These are phyloP conservation scores for Tolypocladium sp. DNA, from an alignment of 2,329 filamentous ascomycete species.

Conservation along the genomic window DNA sequence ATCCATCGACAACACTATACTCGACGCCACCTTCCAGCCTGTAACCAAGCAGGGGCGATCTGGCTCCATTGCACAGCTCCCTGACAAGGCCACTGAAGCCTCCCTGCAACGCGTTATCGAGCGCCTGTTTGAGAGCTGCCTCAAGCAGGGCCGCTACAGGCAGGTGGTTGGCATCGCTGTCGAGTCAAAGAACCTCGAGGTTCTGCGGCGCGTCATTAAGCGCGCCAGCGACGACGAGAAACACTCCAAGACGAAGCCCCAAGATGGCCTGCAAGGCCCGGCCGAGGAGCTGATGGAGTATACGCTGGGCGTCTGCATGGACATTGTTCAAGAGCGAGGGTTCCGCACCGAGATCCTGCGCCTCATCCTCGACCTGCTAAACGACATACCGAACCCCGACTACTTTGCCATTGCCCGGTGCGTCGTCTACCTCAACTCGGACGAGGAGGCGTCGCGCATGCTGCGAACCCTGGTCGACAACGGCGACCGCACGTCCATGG, in stretches of 20 bases:
- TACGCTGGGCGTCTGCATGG: constrained; percentile 91
- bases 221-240: constrained; percentile 83
- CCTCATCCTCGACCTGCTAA: constrained; percentile 90
- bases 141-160: constrained; percentile 76
- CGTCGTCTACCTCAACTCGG: constrained; percentile 88
- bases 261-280: constrained; percentile 42
- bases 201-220: constrained; percentile 78
- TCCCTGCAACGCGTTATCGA: constrained; percentile 79
- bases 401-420: constrained; percentile 98
- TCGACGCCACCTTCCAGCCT: constrained; percentile 49
- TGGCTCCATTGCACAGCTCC: constrained; percentile 54
- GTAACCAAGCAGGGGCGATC: constrained; percentile 43
- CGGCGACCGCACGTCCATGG: constrained; percentile 67
- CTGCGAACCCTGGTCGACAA: constrained; percentile 73
- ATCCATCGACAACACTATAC: constrained; percentile 54
- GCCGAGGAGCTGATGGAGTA: constrained; percentile 97
- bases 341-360: constrained; percentile 78
- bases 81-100: constrained; percentile 62
- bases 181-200: constrained; percentile 84
- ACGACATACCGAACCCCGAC: constrained; percentile 83
- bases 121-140: constrained; percentile 83
- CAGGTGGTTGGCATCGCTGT: constrained; percentile 96
- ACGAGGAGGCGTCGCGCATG: constrained; percentile 82
- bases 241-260: constrained; percentile 47
- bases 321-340: constrained; percentile 86